Conservation (phyloP, 305 asterid genomes). For the Solanum hybrid region DNA sequence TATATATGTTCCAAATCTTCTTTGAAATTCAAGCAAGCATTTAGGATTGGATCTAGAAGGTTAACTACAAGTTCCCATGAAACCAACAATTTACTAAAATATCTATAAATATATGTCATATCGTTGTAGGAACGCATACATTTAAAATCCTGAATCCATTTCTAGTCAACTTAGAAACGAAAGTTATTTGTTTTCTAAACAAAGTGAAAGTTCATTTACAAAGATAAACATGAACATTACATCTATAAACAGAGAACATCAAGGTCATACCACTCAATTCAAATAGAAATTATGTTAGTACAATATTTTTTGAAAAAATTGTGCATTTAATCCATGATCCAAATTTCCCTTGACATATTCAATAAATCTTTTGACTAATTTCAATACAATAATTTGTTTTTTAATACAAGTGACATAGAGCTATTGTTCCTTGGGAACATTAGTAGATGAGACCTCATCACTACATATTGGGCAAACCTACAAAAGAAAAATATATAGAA, state of each 20-base stretch:
- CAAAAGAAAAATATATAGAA: not conserved
- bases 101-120: not conserved
- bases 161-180: not conserved
- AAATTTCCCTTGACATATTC: not conserved
- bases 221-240: not conserved
- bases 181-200: not conserved
- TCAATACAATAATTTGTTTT: not conserved
- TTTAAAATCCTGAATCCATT: not conserved
- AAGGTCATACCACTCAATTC: not conserved
- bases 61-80: not conserved
- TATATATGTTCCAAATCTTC: not conserved
- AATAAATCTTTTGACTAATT: not conserved
- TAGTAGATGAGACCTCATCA: slow-evolving; percentile 26
- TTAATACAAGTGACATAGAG: not conserved
- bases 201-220: not conserved
- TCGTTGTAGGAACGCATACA: not conserved
- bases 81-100: not conserved
- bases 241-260: not conserved
- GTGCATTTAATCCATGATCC: not conserved
- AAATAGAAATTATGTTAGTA: not conserved
- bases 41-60: not conserved
- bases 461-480: slow-evolving; percentile 53
- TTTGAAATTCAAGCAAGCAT: not conserved
- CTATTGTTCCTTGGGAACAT: slow-evolving; percentile 13
- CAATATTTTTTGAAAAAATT: not conserved